Base-by-base conservation (phyloP, 306 rosid species). In the Dryas drummondii region DNA sequence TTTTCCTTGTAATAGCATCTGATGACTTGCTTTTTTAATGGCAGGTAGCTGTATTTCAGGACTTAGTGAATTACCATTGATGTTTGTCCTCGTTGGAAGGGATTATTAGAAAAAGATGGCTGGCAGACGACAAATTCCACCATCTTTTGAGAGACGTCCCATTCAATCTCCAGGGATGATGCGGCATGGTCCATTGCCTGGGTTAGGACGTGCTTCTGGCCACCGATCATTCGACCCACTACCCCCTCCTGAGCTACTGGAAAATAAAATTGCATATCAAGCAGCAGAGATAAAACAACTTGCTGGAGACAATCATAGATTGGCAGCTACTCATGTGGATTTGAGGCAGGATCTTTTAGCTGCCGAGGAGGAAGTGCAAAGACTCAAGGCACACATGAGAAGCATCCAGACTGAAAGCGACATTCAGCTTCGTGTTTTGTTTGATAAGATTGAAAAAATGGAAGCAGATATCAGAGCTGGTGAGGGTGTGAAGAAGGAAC, bases 371-470 rank as follows among this genome's bases (percentile, higher is more conserved):
- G 97, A 94, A 77, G 81, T 80, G 44, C 88, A 87, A 55, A 90
- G 64, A 61, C 69, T 87, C 54, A 91, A 82, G 78, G 90, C 87
- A 40, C 96, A 92, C 76, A 94, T 88, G 74, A 85, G 91, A 81
- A 94, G 96, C 72, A 80, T 87, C 72, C 93, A 90, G 76, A 90
- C 97, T 7, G 97, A 92, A 70, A 86, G 87, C 44, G 99, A 94
- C 76, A 87, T 91, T 76, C 97, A 94, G 78, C 83, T 86, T 67
- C 84, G 91, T 48, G 86, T 83, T 77, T 85, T 92, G 70, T 42
- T 87, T 44, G 99, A 94, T 70, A 94, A 90, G 86, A 88, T 90
- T 68, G 80, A 78, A 0, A 88, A 89, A 84, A 82, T 80, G 85
- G 96, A 94, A 68, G 85, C 72, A 51, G 87, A 86, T 68, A 70